Evolutionary conservation across 2,329 filamentous ascomycete genomes (phyloP), one percentile per base, ranked within the genome.

Genomic region (Exophiala dermatitidis): DNA sequence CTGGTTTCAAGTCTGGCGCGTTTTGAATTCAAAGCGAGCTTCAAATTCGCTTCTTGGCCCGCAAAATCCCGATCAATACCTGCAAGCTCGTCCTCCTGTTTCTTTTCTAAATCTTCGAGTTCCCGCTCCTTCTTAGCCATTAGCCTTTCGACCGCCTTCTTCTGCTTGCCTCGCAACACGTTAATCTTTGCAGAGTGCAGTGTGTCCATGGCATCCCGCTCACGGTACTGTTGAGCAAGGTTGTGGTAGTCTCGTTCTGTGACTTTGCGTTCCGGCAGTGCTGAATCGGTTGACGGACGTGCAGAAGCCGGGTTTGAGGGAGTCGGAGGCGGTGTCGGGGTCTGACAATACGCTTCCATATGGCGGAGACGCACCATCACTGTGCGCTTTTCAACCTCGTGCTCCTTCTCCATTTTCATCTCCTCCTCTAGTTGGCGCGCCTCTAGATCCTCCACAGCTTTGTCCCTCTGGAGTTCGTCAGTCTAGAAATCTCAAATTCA

Each of bases 281-380:
- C n/a, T 2, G 55, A 53, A 7, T 52, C 54, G 9, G 41, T 51
- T 9, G 66, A 57, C 2, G 60, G 57, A 7, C 57, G 56, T 4
- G 41, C 41, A n/a, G 57, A 58, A n/a, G 7, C 62, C 58, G 43
- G 62, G 60, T 29, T 56, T 52, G 58, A 28, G 60, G 65, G 63
- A 4, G 67, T 67, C 19, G 62, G 56, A 6, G 68, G 69, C 8
- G 69, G 68, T 52, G 68, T 71, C 2, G 68, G 64, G 46, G 67
- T 73, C 50, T 63, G 68, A 50, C 73, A 71, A 60, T 73, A 75
- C 26, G 69, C 71, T 61, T 75, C 72, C 72, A 75, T 75, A 47
- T 75, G 68, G 48, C 72, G 72, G 46, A 75, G 72, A 46, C 72
- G 70, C 6, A 68, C 71, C 32, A 69, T 66, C 5, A 71, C 69